Base-by-base conservation (phyloP, 306 rosid genomes). In the Astragalus glycyphyllos region DNA sequence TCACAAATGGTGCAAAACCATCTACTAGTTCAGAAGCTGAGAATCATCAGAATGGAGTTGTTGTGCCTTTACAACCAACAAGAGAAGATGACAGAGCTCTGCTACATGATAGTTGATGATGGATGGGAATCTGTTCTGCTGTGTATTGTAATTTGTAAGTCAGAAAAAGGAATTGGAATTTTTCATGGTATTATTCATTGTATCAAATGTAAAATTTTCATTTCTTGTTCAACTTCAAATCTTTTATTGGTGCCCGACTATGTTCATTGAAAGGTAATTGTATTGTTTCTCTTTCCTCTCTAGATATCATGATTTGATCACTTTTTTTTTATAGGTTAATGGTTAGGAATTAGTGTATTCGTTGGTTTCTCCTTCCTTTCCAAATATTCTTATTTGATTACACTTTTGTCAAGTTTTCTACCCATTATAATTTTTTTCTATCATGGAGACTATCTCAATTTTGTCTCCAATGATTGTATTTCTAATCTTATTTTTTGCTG, bases 1-100 rank as follows among this genome's bases (percentile, higher is more conserved):
- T 89, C n/a, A 79, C 97, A 4, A 71, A 81, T 12, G 97, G 96
- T 63, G 97, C 99, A 4, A 95, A 85, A 74, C 96, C 99, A 2
- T 87, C 96, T 17, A 86, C 86, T 70, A 87, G 96, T 82, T 77
- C 96, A 50, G 97, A 89, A 72, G 41, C 76, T 70, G 91, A 81
- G 75, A 76, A 73, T 69, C 84, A 72, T 69, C 84, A 72, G 56
- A 88, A 86, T 63, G 91, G 80, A 50, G 83, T 11, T 62, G 80
- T 20, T 62, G 80, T 15, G 54, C 76, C 42, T 16, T 29, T 40
- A 57, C 74, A 68, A 23, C 83, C 70, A 31, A 78, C 47, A 44
- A 83, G 59, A 65, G 83, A 82, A 57, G 87, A 71, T 53, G 79
- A 60, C 34, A 77, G 67, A 53, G 54, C 80, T 4, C 80, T 84